phyloP scores from a whole-genome alignment of 306 rosid genomes.

The Datisca glomerata region DNA sequence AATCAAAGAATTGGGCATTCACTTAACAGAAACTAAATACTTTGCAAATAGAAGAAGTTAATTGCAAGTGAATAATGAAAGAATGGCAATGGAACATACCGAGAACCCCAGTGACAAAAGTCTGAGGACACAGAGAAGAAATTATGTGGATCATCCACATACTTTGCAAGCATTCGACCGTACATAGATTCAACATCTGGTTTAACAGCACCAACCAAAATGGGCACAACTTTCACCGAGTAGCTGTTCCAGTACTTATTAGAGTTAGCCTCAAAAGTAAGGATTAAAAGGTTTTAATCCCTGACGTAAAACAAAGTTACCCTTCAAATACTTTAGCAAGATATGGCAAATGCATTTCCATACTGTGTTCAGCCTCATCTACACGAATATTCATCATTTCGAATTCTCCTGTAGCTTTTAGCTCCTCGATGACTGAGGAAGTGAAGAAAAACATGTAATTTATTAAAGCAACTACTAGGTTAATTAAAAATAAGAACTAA shows the following conservation, averaged over 20 bases:
- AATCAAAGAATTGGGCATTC: too few species aligned
- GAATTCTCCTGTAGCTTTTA: constrained; percentile 78
- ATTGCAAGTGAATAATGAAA: too few species aligned
- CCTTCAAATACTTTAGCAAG: constrained; percentile 95
- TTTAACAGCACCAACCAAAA: constrained; percentile 78
- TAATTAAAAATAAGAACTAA: too few species aligned
- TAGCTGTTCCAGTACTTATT: constrained; percentile 37
- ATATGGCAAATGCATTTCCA: constrained; percentile 99
- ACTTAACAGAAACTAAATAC: too few species aligned
- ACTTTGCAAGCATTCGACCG: constrained; percentile 72
- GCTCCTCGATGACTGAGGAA: constrained; percentile 61
- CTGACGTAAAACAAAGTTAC: constrained; percentile 21
- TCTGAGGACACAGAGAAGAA: constrained; percentile 85
- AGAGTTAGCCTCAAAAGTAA: constrained; percentile 13
- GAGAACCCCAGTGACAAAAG: constrained; percentile 97
- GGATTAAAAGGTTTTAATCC: not conserved
- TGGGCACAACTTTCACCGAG: constrained; percentile 75
- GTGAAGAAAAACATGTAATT: constrained; percentile 6
- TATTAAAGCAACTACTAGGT: not conserved
- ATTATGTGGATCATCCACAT: constrained; percentile 67
- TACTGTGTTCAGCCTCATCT: constrained; percentile 99
- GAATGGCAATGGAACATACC: constrained; percentile 31
- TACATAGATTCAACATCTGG: constrained; percentile 70
- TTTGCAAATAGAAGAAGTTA: too few species aligned
- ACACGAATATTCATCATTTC: constrained; percentile 64